phyloP scores from a whole-genome alignment of 495 filamentous ascomycete species.

The Talaromyces nanjingensis region DNA sequence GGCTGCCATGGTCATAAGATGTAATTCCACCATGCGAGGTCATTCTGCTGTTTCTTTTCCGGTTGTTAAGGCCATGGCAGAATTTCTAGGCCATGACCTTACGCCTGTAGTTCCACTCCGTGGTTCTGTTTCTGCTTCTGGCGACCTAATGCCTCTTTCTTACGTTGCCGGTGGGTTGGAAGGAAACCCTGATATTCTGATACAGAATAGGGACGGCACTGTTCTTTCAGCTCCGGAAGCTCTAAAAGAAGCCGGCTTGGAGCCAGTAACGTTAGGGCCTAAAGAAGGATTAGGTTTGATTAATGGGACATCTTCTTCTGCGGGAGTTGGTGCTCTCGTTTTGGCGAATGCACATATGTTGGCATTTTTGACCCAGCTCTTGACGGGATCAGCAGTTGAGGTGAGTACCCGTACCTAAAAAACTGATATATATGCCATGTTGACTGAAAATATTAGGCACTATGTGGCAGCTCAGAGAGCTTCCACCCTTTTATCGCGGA shows the following conservation, averaged over 20 bases:
- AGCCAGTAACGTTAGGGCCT: slow-evolving; percentile 41
- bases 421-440: not conserved
- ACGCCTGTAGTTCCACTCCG: slow-evolving; percentile 52
- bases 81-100: slow-evolving; percentile 39
- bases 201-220: slow-evolving; percentile 20
- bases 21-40: slow-evolving; percentile 49
- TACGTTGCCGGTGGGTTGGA: slow-evolving; percentile 53
- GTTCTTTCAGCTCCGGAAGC: slow-evolving; percentile 28
- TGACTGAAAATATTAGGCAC: not conserved
- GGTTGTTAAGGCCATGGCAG: slow-evolving; percentile 39
- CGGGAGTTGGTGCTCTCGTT: slow-evolving; percentile 41
- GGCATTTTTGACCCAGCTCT: slow-evolving; percentile 45
- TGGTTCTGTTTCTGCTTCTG: slow-evolving; percentile 63
- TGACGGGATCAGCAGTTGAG: slow-evolving; percentile 32
- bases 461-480: slow-evolving; percentile 16
- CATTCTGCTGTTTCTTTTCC: slow-evolving; percentile 46
- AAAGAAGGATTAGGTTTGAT: slow-evolving; percentile 59
- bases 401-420: slow-evolving; percentile 12
- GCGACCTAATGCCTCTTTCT: slow-evolving; percentile 55
- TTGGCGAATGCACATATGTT: slow-evolving; percentile 47
- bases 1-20: slow-evolving; percentile 48
- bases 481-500: slow-evolving; percentile 50
- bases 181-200: slow-evolving; percentile 44
- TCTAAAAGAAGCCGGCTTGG: slow-evolving; percentile 28
- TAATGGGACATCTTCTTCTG: slow-evolving; percentile 56